Percentiles rank a stretch among this genome's conserved stretches.
These are phyloP conservation scores for Wickerhamomyces chaumierensis DNA, from an alignment of 805 yeast genomes.

Conservation along the genomic window DNA sequence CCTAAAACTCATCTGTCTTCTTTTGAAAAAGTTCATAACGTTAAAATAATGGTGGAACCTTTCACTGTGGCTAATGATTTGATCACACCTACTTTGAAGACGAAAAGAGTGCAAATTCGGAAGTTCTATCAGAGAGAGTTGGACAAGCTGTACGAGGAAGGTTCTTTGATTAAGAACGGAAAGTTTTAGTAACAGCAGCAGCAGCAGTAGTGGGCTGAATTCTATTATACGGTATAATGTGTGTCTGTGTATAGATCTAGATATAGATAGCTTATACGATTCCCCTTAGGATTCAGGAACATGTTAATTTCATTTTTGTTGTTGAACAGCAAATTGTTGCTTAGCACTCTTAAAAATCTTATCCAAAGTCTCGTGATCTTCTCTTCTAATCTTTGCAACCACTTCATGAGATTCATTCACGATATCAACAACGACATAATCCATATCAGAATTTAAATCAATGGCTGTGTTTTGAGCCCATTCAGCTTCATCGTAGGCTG, in stretches of 20 bases:
- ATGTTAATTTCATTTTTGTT: neutral
- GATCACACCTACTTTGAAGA: slow-evolving; percentile 57
- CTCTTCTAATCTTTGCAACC: slow-evolving; percentile 31
- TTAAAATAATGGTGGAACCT: slow-evolving; percentile 45
- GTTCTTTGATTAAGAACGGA: slow-evolving; percentile 23
- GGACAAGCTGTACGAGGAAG: slow-evolving; percentile 38
- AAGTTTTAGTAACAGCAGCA: slow-evolving; percentile 13
- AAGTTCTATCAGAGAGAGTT: slow-evolving; percentile 30
- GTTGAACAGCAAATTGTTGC: slow-evolving; percentile 14
- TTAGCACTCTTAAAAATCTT: slow-evolving; percentile 37
- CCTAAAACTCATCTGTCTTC: slow-evolving; percentile 34
- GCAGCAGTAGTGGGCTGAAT: too few relatives aligned
- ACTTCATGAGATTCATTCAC: slow-evolving; percentile 26
- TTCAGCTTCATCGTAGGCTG: slow-evolving; percentile 37
- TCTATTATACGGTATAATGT: too few relatives aligned
- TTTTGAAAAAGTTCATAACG: slow-evolving; percentile 51
- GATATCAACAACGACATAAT: slow-evolving; percentile 35
- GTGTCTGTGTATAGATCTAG: neutral
- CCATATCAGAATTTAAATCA: slow-evolving; percentile 21
- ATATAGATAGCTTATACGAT: too few relatives aligned
- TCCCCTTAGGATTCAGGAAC: too few relatives aligned
- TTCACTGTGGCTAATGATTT: slow-evolving; percentile 47
- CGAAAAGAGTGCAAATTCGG: slow-evolving; percentile 39
- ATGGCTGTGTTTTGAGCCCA: slow-evolving; percentile 44
- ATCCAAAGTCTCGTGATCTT: slow-evolving; percentile 28